Conservation (phyloP, 306 rosid species). For the Inga oerstediana region DNA sequence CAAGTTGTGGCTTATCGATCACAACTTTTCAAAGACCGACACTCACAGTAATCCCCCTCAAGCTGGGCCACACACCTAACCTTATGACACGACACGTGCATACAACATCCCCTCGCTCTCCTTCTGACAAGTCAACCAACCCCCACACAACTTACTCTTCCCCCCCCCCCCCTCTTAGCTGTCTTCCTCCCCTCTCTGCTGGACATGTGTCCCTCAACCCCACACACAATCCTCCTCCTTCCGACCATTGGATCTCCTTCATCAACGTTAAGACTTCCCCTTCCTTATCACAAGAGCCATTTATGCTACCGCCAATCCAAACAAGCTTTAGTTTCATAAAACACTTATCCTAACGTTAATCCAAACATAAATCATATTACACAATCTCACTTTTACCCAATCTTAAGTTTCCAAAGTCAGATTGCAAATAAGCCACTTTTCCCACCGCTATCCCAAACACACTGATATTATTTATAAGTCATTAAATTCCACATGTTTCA, state of each 20-base stretch:
- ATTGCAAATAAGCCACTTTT: too few species aligned
- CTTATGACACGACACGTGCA: slow-evolving; percentile 32
- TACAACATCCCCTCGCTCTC: slow-evolving; percentile 6
- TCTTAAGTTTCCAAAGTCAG: too few species aligned
- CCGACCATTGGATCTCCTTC: not conserved
- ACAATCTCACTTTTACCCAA: too few species aligned
- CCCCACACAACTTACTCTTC: slow-evolving; percentile 17
- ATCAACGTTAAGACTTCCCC: not conserved
- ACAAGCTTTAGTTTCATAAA: too few species aligned
- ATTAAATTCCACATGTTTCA: not conserved
- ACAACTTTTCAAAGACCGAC: not conserved
- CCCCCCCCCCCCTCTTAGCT: not conserved
- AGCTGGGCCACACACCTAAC: not conserved
- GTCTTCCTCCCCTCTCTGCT: not conserved
- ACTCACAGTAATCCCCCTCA: not conserved
- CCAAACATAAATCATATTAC: too few species aligned
- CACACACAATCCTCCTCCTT: slow-evolving; percentile 23
- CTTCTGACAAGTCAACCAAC: not conserved
- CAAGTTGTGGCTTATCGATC: not conserved
- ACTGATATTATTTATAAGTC: not conserved
- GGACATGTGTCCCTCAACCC: slow-evolving; percentile 41
- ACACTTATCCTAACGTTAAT: too few species aligned
- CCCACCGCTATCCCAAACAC: not conserved
- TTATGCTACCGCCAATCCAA: too few species aligned
- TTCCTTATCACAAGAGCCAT: not conserved